These are phyloP conservation scores for Neurospora sp. DNA, from an alignment of 495 filamentous ascomycete species.

Conservation along the genomic window DNA sequence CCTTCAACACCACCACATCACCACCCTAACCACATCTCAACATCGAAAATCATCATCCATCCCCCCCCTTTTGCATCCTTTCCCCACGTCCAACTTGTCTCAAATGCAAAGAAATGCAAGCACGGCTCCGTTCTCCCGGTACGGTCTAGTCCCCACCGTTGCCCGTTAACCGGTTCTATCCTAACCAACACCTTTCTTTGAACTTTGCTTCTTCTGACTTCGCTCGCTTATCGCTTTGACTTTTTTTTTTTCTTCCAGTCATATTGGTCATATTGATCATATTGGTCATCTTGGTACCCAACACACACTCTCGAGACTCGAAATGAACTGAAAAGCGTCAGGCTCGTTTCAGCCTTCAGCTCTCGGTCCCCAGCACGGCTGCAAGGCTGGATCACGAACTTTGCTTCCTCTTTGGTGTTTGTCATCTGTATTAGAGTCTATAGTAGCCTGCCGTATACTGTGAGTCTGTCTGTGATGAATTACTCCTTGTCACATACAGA, in stretches of 20 bases:
- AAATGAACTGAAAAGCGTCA: not conserved
- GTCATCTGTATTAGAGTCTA: not conserved
- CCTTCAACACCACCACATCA: not conserved
- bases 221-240: not conserved
- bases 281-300: not conserved
- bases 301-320: not conserved
- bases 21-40: too few relatives aligned
- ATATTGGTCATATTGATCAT: not conserved
- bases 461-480: not conserved
- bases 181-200: not conserved
- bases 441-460: not conserved
- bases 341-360: constrained; percentile 21
- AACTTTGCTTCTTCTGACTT: not conserved
- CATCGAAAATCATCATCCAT: too few relatives aligned
- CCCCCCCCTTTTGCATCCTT: too few relatives aligned
- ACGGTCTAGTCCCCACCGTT: not conserved
- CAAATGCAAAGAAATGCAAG: not conserved
- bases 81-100: not conserved
- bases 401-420: not conserved
- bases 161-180: not conserved
- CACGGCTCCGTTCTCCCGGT: not conserved
- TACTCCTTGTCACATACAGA: not conserved
- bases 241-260: not conserved
- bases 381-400: not conserved
- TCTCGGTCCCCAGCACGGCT: constrained; percentile 17